Conservation (phyloP, 164 flowering plant genomes). For the Magnolia officinalis region DNA sequence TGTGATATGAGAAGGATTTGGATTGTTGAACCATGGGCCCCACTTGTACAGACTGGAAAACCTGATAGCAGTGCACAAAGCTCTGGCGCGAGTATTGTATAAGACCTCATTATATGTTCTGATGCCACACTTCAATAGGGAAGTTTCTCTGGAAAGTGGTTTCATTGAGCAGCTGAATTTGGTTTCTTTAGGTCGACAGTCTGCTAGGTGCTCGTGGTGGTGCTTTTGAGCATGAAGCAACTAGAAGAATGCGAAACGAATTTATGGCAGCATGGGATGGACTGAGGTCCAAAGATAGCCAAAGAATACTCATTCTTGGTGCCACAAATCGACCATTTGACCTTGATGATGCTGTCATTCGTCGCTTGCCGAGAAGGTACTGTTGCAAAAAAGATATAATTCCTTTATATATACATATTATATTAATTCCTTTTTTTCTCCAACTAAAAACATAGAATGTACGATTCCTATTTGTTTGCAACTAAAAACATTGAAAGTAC, state of each 20-base stretch:
- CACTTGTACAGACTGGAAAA: too few species aligned
- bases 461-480: too few species aligned
- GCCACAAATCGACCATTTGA: constrained; percentile 99
- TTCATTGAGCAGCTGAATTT: constrained; percentile 5
- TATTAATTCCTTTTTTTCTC: too few species aligned
- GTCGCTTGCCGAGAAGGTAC: constrained; percentile 95
- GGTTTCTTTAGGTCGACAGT: constrained; percentile 72
- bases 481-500: too few species aligned
- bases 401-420: neutral
- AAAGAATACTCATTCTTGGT: constrained; percentile 92
- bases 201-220: constrained; percentile 99
- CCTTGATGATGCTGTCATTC: constrained; percentile 99
- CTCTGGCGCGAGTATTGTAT: too few species aligned
- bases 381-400: neutral
- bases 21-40: too few species aligned
- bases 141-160: neutral
- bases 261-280: constrained; percentile 99
- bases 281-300: constrained; percentile 91
- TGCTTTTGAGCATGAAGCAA: constrained; percentile 93
- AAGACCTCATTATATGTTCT: neutral
- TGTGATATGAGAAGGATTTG: too few species aligned
- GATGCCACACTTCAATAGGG: neutral
- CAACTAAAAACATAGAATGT: too few species aligned
- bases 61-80: too few species aligned
- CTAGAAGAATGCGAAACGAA: constrained; percentile 98